These are phyloP conservation scores for Coriaria nepalensis DNA, from an alignment of 306 rosid genomes.

Conservation along the genomic window DNA sequence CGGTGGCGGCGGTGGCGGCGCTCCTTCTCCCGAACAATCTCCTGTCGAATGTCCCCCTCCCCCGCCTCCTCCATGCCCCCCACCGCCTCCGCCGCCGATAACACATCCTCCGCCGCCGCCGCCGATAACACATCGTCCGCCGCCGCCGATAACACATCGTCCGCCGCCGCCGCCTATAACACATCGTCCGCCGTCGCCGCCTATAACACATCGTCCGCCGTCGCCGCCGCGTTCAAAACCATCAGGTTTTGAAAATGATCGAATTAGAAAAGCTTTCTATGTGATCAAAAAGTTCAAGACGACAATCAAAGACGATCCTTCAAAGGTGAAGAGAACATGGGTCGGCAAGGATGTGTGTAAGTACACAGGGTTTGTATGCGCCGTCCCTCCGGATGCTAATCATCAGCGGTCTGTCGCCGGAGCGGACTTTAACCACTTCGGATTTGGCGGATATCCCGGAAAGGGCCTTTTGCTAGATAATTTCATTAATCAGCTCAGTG, in stretches of 20 bases:
- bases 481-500: constrained; percentile 17
- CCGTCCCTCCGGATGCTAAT: not conserved
- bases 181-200: rapidly evolving
- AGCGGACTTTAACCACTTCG: constrained; percentile 30
- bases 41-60: constrained; percentile 9
- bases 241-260: not conserved
- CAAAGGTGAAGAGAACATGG: constrained; percentile 11
- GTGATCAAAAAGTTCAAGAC: constrained; percentile 16
- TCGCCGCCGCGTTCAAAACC: not conserved
- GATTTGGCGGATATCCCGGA: not conserved
- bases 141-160: not conserved
- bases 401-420: constrained; percentile 18
- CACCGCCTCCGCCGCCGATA: not conserved
- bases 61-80: constrained; percentile 11
- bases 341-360: not conserved
- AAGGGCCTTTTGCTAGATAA: constrained; percentile 7
- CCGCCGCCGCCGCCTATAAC: not conserved
- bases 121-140: too few relatives aligned
- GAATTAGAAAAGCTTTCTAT: constrained; percentile 9
- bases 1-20: constrained; percentile 15
- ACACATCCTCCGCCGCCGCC: not conserved
- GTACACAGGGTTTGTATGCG: constrained; percentile 22
- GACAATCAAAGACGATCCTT: constrained; percentile 8
- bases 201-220: rapidly evolving
- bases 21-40: constrained; percentile 17